phyloP scores from a whole-genome alignment of 805 yeast species.

The Saccharomycopsis vini region DNA sequence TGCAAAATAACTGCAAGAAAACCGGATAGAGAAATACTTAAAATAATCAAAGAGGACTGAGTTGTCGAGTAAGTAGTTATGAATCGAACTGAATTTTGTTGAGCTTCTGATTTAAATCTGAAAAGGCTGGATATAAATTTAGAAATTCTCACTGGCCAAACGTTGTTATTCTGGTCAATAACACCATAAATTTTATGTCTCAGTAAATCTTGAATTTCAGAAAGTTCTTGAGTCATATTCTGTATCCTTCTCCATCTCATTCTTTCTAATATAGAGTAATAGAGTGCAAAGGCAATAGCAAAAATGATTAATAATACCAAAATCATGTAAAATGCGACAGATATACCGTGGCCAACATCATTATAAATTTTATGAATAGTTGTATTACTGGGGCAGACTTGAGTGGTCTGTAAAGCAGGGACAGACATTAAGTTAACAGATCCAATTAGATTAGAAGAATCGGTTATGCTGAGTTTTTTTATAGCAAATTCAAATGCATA shows the following conservation, averaged over 20 bases:
- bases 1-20: conserved; percentile 47
- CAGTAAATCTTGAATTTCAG: not conserved
- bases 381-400: conserved; percentile 31
- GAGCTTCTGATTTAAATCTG: not conserved
- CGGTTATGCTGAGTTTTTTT: conserved; percentile 28
- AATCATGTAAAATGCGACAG: conserved; percentile 31
- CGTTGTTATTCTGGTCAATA: conserved; percentile 12
- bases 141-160: too few relatives aligned
- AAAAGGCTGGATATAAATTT: conserved; percentile 15
- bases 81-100: conserved; percentile 28
- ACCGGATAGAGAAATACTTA: conserved; percentile 52
- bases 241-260: conserved; percentile 39
- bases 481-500: conserved; percentile 43
- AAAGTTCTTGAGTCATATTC: conserved; percentile 26
- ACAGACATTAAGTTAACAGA: conserved; percentile 28
- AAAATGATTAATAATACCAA: conserved; percentile 31
- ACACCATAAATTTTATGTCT: conserved; percentile 13
- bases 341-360: conserved; percentile 26
- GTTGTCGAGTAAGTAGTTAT: conserved; percentile 39
- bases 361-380: conserved; percentile 33
- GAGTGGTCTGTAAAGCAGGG: conserved; percentile 26
- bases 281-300: conserved; percentile 35
- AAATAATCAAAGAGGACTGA: conserved; percentile 38
- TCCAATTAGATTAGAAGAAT: conserved; percentile 19
- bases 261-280: conserved; percentile 37